Conservation (phyloP, 805 yeast species). For the Clavispora phyllophila region DNA sequence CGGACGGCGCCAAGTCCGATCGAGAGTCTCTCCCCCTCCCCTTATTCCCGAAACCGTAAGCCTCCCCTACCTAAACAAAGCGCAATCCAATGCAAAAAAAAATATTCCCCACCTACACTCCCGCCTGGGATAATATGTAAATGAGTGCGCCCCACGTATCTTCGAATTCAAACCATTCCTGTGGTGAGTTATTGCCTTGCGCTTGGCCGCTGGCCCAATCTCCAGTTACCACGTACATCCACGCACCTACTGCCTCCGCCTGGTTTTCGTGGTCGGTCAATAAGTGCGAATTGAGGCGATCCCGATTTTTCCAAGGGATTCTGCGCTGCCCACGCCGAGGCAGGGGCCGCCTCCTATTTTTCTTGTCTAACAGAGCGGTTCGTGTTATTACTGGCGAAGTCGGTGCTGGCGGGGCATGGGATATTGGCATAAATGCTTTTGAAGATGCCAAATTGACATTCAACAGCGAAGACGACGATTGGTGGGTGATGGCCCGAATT, state of each 20-base stretch:
- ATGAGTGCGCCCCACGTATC: slow-evolving; percentile 1
- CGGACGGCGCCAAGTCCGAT: not conserved
- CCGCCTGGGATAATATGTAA: not conserved
- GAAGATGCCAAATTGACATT: not conserved
- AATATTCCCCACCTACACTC: no score
- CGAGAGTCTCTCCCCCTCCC: no score
- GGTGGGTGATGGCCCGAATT: not conserved
- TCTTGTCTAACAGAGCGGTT: not conserved
- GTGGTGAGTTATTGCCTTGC: not conserved
- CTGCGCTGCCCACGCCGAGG: not conserved
- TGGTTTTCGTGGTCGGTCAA: not conserved
- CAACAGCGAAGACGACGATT: slow-evolving; percentile 1
- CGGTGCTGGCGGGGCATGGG: not conserved
- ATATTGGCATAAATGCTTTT: not conserved
- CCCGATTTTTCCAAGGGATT: not conserved
- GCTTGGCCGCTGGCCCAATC: not conserved
- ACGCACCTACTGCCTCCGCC: not conserved
- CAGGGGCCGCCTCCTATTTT: not conserved
- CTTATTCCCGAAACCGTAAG: no score
- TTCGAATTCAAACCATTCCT: not conserved
- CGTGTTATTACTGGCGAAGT: not conserved
- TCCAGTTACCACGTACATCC: not conserved
- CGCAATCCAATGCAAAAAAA: no score
- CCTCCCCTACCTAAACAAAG: no score
- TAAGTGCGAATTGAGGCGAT: not conserved